phyloP scores from a whole-genome alignment of 179 eudicot genomes.

The Camellia oleifera region DNA sequence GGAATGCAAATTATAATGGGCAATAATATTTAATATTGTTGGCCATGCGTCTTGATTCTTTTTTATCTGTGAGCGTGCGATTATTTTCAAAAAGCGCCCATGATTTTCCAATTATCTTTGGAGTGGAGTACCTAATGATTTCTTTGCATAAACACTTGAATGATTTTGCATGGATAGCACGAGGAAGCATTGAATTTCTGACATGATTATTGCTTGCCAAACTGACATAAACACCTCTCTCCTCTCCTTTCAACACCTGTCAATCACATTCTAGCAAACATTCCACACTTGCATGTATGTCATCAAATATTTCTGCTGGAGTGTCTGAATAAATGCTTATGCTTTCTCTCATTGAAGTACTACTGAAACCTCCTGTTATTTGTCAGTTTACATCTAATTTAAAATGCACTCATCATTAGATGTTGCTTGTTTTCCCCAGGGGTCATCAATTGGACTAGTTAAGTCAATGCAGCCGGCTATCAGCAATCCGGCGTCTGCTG shows the following conservation, averaged over 20 bases:
- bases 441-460: conserved; percentile 45
- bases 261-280: conserved; percentile 30
- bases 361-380: background rate
- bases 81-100: background rate
- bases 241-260: background rate
- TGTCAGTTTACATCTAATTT: background rate
- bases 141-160: background rate
- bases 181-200: conserved; percentile 8
- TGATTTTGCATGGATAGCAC: background rate
- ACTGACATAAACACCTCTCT: background rate
- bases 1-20: background rate
- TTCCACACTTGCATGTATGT: background rate
- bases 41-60: background rate
- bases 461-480: conserved; percentile 52
- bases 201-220: background rate
- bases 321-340: background rate
- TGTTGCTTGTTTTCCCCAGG: conserved; percentile 35
- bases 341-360: background rate
- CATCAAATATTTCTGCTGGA: background rate
- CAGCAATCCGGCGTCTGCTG: conserved; percentile 87
- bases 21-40: background rate
- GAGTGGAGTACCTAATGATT: background rate
- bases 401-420: background rate
- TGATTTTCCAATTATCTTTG: background rate
- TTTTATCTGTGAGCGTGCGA: background rate